phyloP scores from a whole-genome alignment of 1,284 basidiomycete species.

The Athelia sp. region DNA sequence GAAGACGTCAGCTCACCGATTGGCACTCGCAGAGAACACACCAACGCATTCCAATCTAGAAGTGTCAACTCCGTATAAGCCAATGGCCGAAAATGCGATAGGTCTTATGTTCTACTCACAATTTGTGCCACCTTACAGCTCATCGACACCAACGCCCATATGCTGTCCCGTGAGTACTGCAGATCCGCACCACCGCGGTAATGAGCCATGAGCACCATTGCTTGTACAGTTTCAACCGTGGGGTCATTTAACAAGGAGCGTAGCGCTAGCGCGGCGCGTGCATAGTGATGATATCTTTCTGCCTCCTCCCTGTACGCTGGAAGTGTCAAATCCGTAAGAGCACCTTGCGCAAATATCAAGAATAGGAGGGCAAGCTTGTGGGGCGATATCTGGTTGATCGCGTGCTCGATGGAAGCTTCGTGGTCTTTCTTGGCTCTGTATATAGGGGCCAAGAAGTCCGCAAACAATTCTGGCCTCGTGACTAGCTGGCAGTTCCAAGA shows the following conservation, averaged over 20 bases:
- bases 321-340: slow-evolving; percentile 58
- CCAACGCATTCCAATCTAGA: slow-evolving; percentile 39
- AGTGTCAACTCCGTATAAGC: slow-evolving; percentile 19
- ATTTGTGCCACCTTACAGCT: slow-evolving; percentile 53
- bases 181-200: slow-evolving; percentile 52
- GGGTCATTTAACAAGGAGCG: slow-evolving; percentile 61
- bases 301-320: slow-evolving; percentile 56
- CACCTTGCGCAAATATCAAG: slow-evolving; percentile 56
- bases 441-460: slow-evolving; percentile 55
- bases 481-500: slow-evolving; percentile 58
- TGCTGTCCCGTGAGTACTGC: slow-evolving; percentile 45
- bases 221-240: slow-evolving; percentile 56
- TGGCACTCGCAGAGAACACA: neutral
- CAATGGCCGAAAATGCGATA: neutral
- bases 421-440: slow-evolving; percentile 49
- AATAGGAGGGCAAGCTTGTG: slow-evolving; percentile 55
- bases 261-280: slow-evolving; percentile 49
- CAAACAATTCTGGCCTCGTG: slow-evolving; percentile 58
- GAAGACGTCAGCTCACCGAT: slow-evolving; percentile 7
- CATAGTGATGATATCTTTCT: slow-evolving; percentile 53
- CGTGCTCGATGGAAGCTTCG: slow-evolving; percentile 15
- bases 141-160: slow-evolving; percentile 47
- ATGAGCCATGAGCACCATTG: slow-evolving; percentile 46
- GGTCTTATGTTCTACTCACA: slow-evolving; percentile 38
- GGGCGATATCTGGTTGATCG: slow-evolving; percentile 31